Evolutionary conservation across 2,329 filamentous ascomycete species (phyloP), one percentile per base, ranked within the genome.

Genomic region (Cercospora sesami): DNA sequence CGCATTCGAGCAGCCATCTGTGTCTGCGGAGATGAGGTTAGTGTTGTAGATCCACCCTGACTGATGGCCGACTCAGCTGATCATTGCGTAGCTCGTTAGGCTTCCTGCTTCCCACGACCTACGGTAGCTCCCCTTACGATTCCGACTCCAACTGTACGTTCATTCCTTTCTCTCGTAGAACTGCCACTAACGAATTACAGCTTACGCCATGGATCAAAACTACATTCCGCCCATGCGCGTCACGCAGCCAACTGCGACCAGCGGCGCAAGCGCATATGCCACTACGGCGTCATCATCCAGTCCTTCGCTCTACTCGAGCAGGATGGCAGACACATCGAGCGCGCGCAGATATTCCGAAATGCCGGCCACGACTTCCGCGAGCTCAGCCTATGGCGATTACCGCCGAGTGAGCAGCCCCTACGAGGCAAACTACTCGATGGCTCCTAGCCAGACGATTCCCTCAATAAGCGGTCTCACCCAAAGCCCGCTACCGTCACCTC

Each of bases 41-140:
- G 75, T 67, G 39, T 30, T 62, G 31, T 28, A 60, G 53, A 67
- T 48, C 31, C 53, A 12, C 33, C 26, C 26, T 58, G 53, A 67
- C 30, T 48, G 48, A 57, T 66, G 36, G 26, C 33, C 63, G 60
- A 61, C 36, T 63, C 36, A 58, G 68, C 73, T 75, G 60, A 75
- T 63, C 48, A 63, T 16, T 18, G 30, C 39, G 60, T 65, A 79
- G 77, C 68, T 79, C 77, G 42, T 70, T 79, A 62, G 76, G 76
- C 30, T 77, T 76, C 69, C 73, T 79, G 26, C 76, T 78, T 60
- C 77, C 77, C 67, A 76, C 76, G 48, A 76, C 78, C 48, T 79
- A 79, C 72, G 76, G 75, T 58, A 67, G 71, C 65, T 64, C 67
- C 57, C 64, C 70, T 31, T 73, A 75, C 70, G 74, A 76, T 28